These are phyloP conservation scores for Mycena sp. DNA, from an alignment of 1,284 basidiomycete species.

Conservation along the genomic window DNA sequence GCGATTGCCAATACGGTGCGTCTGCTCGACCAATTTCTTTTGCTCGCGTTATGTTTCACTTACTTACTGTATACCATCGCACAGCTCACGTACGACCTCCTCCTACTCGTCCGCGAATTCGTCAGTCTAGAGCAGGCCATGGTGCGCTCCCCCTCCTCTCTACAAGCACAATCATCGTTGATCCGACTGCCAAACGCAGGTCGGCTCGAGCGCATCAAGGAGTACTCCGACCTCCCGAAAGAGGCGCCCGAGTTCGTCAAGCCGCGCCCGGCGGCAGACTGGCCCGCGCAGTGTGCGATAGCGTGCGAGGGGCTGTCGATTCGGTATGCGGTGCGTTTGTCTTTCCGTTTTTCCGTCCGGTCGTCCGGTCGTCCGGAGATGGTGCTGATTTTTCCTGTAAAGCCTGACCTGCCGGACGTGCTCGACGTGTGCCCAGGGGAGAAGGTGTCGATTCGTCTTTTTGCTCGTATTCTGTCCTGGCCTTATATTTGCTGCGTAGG, in stretches of 20 bases:
- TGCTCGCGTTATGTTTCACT: conserved; percentile 49
- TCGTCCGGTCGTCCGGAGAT: no score
- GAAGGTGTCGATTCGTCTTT: conserved; percentile 53
- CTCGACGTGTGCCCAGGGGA: conserved; percentile 81
- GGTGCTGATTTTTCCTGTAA: conserved; percentile 18
- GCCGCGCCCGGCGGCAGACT: conserved; percentile 80
- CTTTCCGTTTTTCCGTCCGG: no score
- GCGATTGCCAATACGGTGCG: conserved; percentile 75
- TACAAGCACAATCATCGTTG: neutral
- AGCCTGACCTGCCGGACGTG: conserved; percentile 88
- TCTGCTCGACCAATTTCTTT: no score
- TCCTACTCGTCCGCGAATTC: conserved; percentile 51
- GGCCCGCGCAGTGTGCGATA: conserved; percentile 84
- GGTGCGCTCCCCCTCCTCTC: neutral
- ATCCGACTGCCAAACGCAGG: conserved; percentile 48
- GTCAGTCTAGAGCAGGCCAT: neutral
- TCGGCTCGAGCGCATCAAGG: conserved; percentile 93
- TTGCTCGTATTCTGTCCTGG: neutral
- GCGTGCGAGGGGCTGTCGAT: conserved; percentile 85
- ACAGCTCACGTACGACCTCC: conserved; percentile 72
- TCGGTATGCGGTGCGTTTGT: conserved; percentile 87
- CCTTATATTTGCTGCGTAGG: conserved; percentile 39
- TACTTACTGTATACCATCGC: conserved; percentile 34
- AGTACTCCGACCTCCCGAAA: conserved; percentile 84
- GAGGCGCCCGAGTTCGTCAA: conserved; percentile 87